Evolutionary conservation across 108 stramenopile species (phyloP).

Genomic region (Fragilariopsis cylindrus): DNA sequence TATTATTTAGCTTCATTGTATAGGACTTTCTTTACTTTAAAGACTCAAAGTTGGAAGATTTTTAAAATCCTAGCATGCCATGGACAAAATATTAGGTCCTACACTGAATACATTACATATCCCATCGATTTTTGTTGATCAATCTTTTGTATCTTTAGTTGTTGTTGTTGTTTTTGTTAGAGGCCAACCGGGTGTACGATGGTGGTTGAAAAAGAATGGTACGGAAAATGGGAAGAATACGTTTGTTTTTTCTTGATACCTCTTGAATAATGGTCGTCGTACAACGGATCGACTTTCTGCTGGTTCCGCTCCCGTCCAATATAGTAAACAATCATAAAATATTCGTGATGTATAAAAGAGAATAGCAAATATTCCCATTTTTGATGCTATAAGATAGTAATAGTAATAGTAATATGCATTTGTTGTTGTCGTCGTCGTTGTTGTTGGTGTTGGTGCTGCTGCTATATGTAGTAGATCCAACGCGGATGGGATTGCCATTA

Average conservation of each 20-base stretch:
- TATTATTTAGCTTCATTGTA: no score
- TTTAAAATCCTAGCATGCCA: no score
- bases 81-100: no score
- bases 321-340: constrained; percentile 25
- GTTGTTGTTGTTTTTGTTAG: not conserved
- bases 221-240: constrained; percentile 17
- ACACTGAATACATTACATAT: no score
- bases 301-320: constrained; percentile 31
- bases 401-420: no score
- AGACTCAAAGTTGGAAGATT: no score
- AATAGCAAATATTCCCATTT: not conserved
- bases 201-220: constrained; percentile 12
- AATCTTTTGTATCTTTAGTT: not conserved
- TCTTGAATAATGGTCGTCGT: constrained; percentile 14
- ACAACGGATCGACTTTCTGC: constrained; percentile 14
- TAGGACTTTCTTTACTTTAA: no score
- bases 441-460: no score
- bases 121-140: not conserved
- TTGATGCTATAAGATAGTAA: not conserved
- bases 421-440: no score
- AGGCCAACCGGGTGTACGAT: constrained; percentile 23
- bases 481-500: constrained; percentile 8
- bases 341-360: not conserved
- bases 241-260: constrained; percentile 20
- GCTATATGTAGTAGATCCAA: not conserved